phyloP scores from a whole-genome alignment of 1,284 basidiomycete genomes.

The Leucoagaricus sp. region DNA sequence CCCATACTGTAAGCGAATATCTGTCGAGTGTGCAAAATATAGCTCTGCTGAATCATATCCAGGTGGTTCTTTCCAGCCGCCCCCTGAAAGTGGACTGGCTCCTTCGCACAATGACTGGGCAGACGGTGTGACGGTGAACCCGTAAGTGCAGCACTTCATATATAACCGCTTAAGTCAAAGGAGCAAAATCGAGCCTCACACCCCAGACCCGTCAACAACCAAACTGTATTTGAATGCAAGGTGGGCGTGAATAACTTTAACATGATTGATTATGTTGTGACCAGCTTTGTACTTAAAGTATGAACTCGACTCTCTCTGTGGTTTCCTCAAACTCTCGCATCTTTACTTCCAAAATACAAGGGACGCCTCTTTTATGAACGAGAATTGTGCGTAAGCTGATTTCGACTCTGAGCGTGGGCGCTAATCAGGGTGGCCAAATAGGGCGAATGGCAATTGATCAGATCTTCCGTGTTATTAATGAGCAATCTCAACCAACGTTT shows the following conservation, averaged over 20 bases:
- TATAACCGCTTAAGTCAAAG: background rate
- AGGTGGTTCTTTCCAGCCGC: constrained; percentile 73
- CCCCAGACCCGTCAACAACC: constrained; percentile 62
- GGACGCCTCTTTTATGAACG: constrained; percentile 71
- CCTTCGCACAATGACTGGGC: constrained; percentile 69
- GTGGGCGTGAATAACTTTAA: constrained; percentile 31
- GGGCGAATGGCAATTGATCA: constrained; percentile 71
- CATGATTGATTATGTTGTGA: background rate
- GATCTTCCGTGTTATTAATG: constrained; percentile 73
- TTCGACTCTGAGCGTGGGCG: background rate
- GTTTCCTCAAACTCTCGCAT: constrained; percentile 75
- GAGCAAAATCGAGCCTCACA: constrained; percentile 7
- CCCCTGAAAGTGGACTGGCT: constrained; percentile 65
- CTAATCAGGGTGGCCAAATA: constrained; percentile 25
- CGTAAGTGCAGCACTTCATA: constrained; percentile 45
- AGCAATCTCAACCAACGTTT: constrained; percentile 74
- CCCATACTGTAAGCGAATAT: constrained; percentile 61
- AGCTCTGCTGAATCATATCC: constrained; percentile 1
- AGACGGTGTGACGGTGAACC: constrained; percentile 65
- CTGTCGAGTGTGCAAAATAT: background rate
- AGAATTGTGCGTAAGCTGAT: constrained; percentile 49
- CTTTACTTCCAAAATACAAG: constrained; percentile 71
- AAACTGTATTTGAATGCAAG: constrained; percentile 79
- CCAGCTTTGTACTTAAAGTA: constrained; percentile 44
- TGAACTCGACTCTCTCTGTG: constrained; percentile 74